Percentiles rank a stretch among this genome's conserved stretches.
Evolutionary conservation across 1,284 basidiomycete species (phyloP).

Genomic region (Moniliella sp.): DNA sequence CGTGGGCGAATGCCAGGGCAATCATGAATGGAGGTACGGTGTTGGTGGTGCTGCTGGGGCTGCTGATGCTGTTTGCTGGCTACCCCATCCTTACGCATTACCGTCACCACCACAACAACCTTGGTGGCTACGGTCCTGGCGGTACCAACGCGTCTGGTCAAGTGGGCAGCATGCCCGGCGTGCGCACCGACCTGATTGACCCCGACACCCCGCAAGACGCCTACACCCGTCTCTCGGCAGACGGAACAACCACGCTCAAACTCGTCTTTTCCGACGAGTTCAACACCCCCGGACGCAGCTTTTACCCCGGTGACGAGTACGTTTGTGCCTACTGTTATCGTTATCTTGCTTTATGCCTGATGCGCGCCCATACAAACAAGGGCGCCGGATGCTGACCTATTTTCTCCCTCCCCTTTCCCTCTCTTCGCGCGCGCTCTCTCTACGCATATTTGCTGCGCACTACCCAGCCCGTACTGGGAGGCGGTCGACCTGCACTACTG

Average conservation of each 20-base stretch:
- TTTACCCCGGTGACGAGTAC: conserved; percentile 28
- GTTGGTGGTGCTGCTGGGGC: conserved; percentile 9
- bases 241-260: conserved; percentile 8
- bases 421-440: too few species aligned
- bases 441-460: too few species aligned
- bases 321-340: too few species aligned
- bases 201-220: conserved; percentile 13
- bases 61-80: conserved; percentile 5
- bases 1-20: too few species aligned
- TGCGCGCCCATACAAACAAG: too few species aligned
- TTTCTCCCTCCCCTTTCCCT: too few species aligned
- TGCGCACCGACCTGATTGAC: conserved; percentile 12
- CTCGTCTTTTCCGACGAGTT: conserved; percentile 29
- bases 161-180: conserved; percentile 2
- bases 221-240: conserved; percentile 3
- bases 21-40: too few species aligned
- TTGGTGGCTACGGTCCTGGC: conserved; percentile 1
- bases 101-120: background rate
- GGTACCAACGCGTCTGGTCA: conserved; percentile 32
- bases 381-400: too few species aligned
- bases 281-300: conserved; percentile 15
- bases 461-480: conserved; percentile 34
- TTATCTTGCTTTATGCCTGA: too few species aligned
- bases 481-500: conserved; percentile 23
- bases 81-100: conserved; percentile 1